phyloP scores from a whole-genome alignment of 768 basidiomycete genomes.

The Hemileccinum impolitum region DNA sequence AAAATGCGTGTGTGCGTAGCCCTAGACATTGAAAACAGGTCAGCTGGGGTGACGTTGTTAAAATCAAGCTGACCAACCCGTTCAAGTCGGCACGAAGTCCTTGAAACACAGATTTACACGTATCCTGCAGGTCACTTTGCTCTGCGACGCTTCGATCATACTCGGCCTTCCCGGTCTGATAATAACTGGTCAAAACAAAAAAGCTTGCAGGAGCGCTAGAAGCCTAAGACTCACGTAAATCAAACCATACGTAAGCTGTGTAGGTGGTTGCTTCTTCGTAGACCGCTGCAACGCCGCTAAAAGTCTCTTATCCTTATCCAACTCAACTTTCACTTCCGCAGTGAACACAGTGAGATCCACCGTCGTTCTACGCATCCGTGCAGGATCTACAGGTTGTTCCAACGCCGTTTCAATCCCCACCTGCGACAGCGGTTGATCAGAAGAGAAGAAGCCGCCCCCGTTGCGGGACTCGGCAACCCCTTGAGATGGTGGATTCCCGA shows the following conservation, averaged over 20 bases:
- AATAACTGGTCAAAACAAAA: no score
- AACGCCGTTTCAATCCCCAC: no score
- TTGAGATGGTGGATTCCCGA: no score
- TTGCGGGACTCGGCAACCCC: no score
- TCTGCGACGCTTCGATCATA: background rate
- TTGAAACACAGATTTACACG: background rate
- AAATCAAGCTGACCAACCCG: constrained; percentile 2
- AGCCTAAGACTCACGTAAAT: background rate
- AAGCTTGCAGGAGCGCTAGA: background rate
- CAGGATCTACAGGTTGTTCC: no score
- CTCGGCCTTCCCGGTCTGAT: constrained; percentile 3
- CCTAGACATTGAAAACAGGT: background rate
- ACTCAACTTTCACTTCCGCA: constrained; percentile 9
- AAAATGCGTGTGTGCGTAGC: constrained; percentile 13
- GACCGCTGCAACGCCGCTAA: background rate
- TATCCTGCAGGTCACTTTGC: background rate
- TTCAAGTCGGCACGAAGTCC: constrained; percentile 8
- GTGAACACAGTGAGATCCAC: constrained; percentile 28
- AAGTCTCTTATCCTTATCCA: background rate
- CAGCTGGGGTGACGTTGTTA: background rate
- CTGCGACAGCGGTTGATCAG: no score
- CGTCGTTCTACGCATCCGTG: background rate
- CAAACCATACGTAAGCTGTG: background rate
- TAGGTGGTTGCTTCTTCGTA: constrained; percentile 4
- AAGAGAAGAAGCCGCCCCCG: no score